Evolutionary conservation across 495 filamentous ascomycete genomes (phyloP), one percentile per base, ranked within the genome.

Genomic region (Aspergillus haitiensis): DNA sequence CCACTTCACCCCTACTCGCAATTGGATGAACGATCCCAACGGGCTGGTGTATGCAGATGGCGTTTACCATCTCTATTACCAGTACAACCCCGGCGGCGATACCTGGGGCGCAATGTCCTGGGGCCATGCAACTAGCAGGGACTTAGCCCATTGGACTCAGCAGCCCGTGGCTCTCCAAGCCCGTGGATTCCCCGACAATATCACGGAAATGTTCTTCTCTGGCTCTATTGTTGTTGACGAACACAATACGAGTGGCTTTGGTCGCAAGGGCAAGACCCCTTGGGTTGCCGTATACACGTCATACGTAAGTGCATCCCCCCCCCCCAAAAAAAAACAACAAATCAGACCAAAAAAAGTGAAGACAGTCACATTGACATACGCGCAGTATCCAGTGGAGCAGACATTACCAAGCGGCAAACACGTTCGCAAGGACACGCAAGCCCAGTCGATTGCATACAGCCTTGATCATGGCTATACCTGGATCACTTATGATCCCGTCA

Each of bases 21-120:
- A 77, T 52, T 86, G 83, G 65, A 84, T 85, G 78, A 85, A 85
- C 64, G 84, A 85, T 60, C 83, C 84, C 11, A 84, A 81, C 67
- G 82, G 84, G 47, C 77, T 85, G 61, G 74, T 84, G 36, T 68
- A 69, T 48, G 45, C 66, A 16, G 50, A 74, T 52, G 71, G 70
- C 2, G 63, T 34, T 4, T 75, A 78, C 36, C 75, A 78, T 52
- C 57, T 78, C 9, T 77, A 65, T 55, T 77, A 63, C 64, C 74
- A 78, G 37, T 74, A 73, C 53, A 78, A 78, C 36, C 74, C 74
- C 0, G 70, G 57, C 15, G 70, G 71, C 7, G 57, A 54, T 2
- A 49, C 58, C 13, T 75, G 73, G 72, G 74, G 74, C 7, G 67
- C 67, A 13, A 76, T 78, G 65, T 73, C 72, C 7, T 77, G 75